These are phyloP conservation scores for Microbotryum intermedium DNA, from an alignment of 1,284 basidiomycete genomes.

Conservation along the genomic window DNA sequence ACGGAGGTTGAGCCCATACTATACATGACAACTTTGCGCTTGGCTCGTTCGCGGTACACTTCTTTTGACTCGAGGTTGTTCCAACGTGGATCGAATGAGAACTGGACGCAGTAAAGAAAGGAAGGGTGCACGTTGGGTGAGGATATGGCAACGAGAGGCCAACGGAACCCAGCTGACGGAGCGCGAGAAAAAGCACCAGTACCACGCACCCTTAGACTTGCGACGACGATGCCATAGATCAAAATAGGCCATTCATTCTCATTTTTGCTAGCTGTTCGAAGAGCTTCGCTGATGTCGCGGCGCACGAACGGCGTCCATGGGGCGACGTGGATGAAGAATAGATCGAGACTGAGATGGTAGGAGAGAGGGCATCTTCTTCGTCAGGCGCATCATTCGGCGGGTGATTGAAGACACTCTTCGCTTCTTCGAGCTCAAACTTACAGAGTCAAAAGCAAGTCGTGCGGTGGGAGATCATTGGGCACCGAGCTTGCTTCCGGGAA, in stretches of 20 bases:
- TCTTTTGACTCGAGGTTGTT: not conserved
- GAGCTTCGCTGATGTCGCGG: not conserved
- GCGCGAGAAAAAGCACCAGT: no score
- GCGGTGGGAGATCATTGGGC: no score
- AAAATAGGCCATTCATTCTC: not conserved
- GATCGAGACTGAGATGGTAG: not conserved
- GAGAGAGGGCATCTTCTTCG: no score
- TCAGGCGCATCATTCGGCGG: no score
- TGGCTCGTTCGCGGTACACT: not conserved
- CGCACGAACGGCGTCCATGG: not conserved
- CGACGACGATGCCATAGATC: not conserved
- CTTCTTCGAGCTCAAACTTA: no score
- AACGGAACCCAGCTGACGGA: no score
- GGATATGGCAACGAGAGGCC: no score
- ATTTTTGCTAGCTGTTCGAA: not conserved
- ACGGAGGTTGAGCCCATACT: not conserved
- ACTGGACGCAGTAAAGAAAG: not conserved
- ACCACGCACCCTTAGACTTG: not conserved
- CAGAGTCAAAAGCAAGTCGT: no score
- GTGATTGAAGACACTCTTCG: no score
- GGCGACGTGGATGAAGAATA: not conserved
- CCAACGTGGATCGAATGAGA: not conserved
- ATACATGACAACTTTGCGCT: not conserved
- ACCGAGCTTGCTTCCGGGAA: no score
- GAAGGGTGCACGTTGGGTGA: no score